These are phyloP conservation scores for Sporothrix globosa DNA, from an alignment of 2,329 filamentous ascomycete species.

Conservation along the genomic window DNA sequence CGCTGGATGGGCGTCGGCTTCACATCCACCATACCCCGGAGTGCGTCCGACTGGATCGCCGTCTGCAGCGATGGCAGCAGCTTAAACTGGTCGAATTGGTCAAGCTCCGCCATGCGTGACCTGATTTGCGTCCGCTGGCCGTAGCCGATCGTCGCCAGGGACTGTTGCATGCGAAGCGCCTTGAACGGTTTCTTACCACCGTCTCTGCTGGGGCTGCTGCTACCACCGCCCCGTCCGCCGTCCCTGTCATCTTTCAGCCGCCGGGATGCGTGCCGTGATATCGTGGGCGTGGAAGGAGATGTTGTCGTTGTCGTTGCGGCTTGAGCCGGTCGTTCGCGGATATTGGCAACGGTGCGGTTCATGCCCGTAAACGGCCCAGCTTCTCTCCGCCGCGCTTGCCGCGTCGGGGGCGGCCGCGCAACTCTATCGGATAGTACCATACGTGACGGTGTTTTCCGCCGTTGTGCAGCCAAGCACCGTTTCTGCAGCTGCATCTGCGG, in stretches of 20 bases:
- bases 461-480: conserved; percentile 29
- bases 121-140: conserved; percentile 60
- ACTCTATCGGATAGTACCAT: conserved; percentile 63
- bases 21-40: conserved; percentile 74
- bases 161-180: conserved; percentile 91
- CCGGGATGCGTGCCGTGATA: conserved; percentile 23
- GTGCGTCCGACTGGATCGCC: conserved; percentile 71
- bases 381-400: conserved; percentile 45
- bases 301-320: conserved; percentile 34
- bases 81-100: conserved; percentile 79
- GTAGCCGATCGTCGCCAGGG: conserved; percentile 77
- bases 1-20: conserved; percentile 87
- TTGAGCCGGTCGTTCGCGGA: conserved; percentile 42
- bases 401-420: conserved; percentile 44
- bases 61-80: conserved; percentile 72
- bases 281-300: conserved; percentile 31
- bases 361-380: conserved; percentile 59
- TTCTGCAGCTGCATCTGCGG: conserved; percentile 28
- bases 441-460: conserved; percentile 50
- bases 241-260: conserved; percentile 33
- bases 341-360: conserved; percentile 57
- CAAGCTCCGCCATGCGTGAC: conserved; percentile 65
- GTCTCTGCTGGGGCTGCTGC: conserved; percentile 26
- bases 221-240: background rate
- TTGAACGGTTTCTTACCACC: conserved; percentile 59